These are phyloP conservation scores for Oryza glaberrima DNA, from an alignment of 176 grass and related monocot genomes.

Conservation along the genomic window DNA sequence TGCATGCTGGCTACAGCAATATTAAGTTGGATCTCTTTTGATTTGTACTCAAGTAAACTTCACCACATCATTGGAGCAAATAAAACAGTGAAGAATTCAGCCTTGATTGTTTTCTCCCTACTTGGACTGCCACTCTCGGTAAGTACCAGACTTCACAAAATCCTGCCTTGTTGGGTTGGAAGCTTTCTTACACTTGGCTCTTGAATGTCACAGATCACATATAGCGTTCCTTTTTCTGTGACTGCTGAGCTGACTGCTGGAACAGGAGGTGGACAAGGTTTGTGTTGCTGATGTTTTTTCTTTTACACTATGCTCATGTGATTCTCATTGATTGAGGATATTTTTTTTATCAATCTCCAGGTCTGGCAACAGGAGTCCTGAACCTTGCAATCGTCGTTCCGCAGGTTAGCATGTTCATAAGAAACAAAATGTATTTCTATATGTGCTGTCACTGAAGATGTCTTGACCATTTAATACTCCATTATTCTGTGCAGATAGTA, in stretches of 20 bases:
- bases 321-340: neutral
- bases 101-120: constrained; percentile 84
- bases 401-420: constrained; percentile 52
- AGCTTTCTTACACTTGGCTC: constrained; percentile 28
- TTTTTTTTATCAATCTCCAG: constrained; percentile 46
- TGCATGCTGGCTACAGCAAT: constrained; percentile 90
- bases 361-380: constrained; percentile 93
- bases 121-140: constrained; percentile 94
- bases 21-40: constrained; percentile 72
- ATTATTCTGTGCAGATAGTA: constrained; percentile 66
- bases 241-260: constrained; percentile 89
- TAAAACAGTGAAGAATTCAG: constrained; percentile 58
- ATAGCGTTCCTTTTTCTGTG: constrained; percentile 92
- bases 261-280: constrained; percentile 95
- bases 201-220: constrained; percentile 69
- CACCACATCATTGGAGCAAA: constrained; percentile 83
- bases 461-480: neutral
- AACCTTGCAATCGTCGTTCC: constrained; percentile 95
- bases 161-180: neutral
- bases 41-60: constrained; percentile 56
- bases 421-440: neutral
- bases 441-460: neutral
- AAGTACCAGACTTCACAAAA: constrained; percentile 31
- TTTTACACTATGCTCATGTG: neutral
- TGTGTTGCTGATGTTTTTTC: constrained; percentile 18